Evolutionary conservation across 2,329 filamentous ascomycete genomes (phyloP).

Genomic region (Neopestalotiopsis sp.): DNA sequence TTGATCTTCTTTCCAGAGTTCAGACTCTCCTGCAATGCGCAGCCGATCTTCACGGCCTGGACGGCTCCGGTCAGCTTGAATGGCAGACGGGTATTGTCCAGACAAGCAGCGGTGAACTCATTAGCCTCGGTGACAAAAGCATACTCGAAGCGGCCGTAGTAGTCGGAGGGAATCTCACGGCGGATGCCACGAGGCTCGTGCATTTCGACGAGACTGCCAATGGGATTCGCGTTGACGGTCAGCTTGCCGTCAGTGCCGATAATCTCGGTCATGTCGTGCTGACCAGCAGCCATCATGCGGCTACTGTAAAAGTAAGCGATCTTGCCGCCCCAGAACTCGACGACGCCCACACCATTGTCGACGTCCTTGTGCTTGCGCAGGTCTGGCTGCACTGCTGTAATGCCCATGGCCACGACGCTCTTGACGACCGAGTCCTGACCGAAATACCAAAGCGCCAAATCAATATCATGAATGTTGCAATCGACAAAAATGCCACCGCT

Average conservation of each 20-base stretch:
- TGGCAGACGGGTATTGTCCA: conserved; percentile 61
- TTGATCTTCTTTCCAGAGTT: conserved; percentile 60
- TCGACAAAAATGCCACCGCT: conserved; percentile 75
- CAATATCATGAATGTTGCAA: conserved; percentile 74
- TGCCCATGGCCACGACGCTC: conserved; percentile 60
- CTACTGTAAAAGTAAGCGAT: conserved; percentile 69
- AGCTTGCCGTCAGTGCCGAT: conserved; percentile 71
- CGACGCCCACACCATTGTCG: conserved; percentile 67
- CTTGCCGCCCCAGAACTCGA: conserved; percentile 69
- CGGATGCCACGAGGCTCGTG: conserved; percentile 59
- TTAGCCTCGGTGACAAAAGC: conserved; percentile 69
- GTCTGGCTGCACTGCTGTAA: conserved; percentile 64
- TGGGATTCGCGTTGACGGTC: conserved; percentile 64
- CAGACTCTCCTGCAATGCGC: conserved; percentile 62
- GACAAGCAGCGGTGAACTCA: conserved; percentile 64
- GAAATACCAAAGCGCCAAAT: conserved; percentile 69
- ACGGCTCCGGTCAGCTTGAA: conserved; percentile 64
- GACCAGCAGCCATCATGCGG: conserved; percentile 72
- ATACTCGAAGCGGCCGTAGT: conserved; percentile 66
- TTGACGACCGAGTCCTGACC: conserved; percentile 59
- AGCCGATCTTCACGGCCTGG: conserved; percentile 64
- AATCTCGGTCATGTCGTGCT: conserved; percentile 71
- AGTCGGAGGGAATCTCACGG: conserved; percentile 65
- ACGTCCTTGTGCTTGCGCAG: conserved; percentile 63
- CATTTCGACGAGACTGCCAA: conserved; percentile 58